Evolutionary conservation across 148 eudicot species (phyloP).

Genomic region (Rheum nobile): DNA sequence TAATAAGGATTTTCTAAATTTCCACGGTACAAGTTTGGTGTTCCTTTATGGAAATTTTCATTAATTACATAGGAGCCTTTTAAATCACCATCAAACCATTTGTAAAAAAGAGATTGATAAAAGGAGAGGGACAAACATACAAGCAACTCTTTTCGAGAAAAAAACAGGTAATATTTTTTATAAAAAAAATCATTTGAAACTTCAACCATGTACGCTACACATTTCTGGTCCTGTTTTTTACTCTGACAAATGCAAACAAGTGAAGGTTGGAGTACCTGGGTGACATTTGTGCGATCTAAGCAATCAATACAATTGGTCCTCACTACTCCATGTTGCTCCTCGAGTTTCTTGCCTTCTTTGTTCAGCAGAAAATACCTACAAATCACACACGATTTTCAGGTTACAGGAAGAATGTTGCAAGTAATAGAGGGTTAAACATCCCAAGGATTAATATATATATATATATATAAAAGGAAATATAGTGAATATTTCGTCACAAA

Average conservation of each 20-base stretch:
- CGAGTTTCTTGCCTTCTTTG: slow-evolving; percentile 75
- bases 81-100: neutral
- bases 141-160: neutral
- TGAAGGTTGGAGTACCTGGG: slow-evolving; percentile 43
- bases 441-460: neutral
- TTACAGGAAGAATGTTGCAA: neutral
- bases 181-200: neutral
- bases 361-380: slow-evolving; percentile 75
- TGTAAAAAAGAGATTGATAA: neutral
- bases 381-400: slow-evolving; percentile 10
- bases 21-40: neutral
- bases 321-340: slow-evolving; percentile 75
- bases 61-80: neutral
- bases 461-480: neutral
- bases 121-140: neutral
- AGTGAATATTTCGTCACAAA: neutral
- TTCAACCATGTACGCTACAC: neutral
- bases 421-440: neutral
- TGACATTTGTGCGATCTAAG: slow-evolving; percentile 97
- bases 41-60: neutral
- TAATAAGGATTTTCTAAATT: neutral
- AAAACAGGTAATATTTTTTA: neutral
- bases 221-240: neutral
- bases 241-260: neutral
- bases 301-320: slow-evolving; percentile 96